These are phyloP conservation scores for Erysimum pusillum DNA, from an alignment of 441 rosid species.

Conservation along the genomic window DNA sequence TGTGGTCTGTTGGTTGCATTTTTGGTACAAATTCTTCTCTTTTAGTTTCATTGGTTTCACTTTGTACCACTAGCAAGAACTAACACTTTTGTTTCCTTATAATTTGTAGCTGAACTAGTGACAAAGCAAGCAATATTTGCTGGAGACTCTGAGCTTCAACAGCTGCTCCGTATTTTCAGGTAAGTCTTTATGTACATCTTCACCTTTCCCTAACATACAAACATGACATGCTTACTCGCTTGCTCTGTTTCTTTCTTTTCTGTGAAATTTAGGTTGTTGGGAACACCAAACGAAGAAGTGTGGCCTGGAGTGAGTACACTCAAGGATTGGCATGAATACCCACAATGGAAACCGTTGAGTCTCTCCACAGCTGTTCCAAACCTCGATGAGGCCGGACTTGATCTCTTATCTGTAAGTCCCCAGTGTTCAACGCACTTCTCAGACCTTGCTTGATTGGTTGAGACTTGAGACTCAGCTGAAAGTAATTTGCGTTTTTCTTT, in stretches of 20 bases:
- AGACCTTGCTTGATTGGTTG: constrained; percentile 15
- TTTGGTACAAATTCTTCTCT: constrained; percentile 64
- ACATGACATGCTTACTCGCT: constrained; percentile 2
- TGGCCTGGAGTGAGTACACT: constrained; percentile 97
- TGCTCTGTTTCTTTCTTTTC: neutral
- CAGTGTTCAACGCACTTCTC: constrained; percentile 10
- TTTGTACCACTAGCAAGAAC: constrained; percentile 12
- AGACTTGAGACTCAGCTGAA: constrained; percentile 13
- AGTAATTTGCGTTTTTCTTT: constrained; percentile 11
- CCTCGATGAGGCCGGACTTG: constrained; percentile 76
- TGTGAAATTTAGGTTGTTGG: constrained; percentile 68
- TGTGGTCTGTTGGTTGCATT: constrained; percentile 98
- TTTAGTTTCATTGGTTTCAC: constrained; percentile 8
- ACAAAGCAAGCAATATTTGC: constrained; percentile 90
- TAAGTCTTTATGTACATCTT: constrained; percentile 22
- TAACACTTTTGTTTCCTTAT: constrained; percentile 29
- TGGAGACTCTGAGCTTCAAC: constrained; percentile 98
- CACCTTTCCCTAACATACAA: neutral
- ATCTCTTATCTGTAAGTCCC: constrained; percentile 77
- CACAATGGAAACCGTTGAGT: constrained; percentile 88
- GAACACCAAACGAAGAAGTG: constrained; percentile 90
- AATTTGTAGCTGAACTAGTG: constrained; percentile 76
- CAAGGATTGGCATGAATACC: constrained; percentile 98
- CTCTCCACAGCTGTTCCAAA: constrained; percentile 75
- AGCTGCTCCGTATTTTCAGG: constrained; percentile 95